Evolutionary conservation across 257 asterid genomes (phyloP).

Genomic region (Solanum ossicruentum): DNA sequence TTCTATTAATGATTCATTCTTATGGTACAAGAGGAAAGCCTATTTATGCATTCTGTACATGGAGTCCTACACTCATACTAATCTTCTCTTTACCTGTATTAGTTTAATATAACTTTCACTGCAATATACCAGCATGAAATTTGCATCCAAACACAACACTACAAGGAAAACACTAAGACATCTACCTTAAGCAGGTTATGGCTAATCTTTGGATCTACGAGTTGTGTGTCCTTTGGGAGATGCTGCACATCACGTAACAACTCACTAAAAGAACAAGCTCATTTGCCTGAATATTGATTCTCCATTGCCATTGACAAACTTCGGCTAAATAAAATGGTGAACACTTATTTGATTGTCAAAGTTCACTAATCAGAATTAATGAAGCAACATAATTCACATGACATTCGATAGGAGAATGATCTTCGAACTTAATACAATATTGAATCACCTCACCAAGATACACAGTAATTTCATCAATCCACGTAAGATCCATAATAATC

Average conservation of each 20-base stretch:
- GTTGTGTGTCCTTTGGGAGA: neutral
- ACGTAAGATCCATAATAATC: neutral
- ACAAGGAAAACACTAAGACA: neutral
- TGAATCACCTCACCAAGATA: neutral
- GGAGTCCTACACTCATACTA: neutral
- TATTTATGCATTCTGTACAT: neutral
- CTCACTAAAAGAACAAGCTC: neutral
- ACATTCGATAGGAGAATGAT: neutral
- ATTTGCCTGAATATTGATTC: neutral
- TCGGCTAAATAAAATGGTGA: neutral
- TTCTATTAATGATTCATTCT: neutral
- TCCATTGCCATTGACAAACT: neutral
- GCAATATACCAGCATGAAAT: neutral
- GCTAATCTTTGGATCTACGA: neutral
- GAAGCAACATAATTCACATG: neutral
- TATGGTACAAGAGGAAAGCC: neutral
- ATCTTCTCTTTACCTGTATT: neutral
- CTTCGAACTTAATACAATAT: neutral
- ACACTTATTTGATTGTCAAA: neutral
- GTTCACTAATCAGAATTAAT: neutral
- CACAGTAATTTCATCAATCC: neutral
- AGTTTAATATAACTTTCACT: neutral
- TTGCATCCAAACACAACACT: neutral
- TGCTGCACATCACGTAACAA: neutral
- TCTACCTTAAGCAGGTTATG: neutral